Evolutionary conservation across 2,329 filamentous ascomycete genomes (phyloP).

Genomic region (Nemania sp.): DNA sequence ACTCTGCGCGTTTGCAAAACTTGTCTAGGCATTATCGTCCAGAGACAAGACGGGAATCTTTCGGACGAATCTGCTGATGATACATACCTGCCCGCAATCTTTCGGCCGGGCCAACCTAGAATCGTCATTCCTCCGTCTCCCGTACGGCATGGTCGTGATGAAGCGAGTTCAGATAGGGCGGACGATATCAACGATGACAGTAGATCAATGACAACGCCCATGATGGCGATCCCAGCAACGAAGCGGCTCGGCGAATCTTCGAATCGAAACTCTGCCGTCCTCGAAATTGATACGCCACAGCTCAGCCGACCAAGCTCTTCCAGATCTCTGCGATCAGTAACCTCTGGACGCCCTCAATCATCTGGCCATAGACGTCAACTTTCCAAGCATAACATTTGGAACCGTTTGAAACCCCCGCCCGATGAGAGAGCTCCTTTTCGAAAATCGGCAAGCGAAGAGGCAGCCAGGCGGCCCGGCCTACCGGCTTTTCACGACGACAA

Average conservation of each 20-base stretch:
- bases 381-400: conserved; percentile 82
- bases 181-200: conserved; percentile 50
- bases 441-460: conserved; percentile 68
- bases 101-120: conserved; percentile 57
- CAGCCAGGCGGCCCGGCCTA: conserved; percentile 66
- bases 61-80: conserved; percentile 86
- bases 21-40: conserved; percentile 88
- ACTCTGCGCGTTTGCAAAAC: conserved; percentile 89
- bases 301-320: conserved; percentile 92
- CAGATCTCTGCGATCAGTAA: conserved; percentile 77
- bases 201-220: conserved; percentile 64
- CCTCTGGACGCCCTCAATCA: conserved; percentile 72
- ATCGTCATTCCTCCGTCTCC: conserved; percentile 40
- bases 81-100: conserved; percentile 67
- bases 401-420: conserved; percentile 69
- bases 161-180: conserved; percentile 45
- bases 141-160: conserved; percentile 46
- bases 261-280: conserved; percentile 81
- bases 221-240: conserved; percentile 72
- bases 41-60: conserved; percentile 80
- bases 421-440: conserved; percentile 91
- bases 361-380: conserved; percentile 81
- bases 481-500: conserved; percentile 98
- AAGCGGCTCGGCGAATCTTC: conserved; percentile 71
- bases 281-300: conserved; percentile 86